Percentiles rank a stretch among this genome's conserved stretches.
phyloP scores from a whole-genome alignment of 2,329 filamentous ascomycete species.

The Colletotrichum siamense region DNA sequence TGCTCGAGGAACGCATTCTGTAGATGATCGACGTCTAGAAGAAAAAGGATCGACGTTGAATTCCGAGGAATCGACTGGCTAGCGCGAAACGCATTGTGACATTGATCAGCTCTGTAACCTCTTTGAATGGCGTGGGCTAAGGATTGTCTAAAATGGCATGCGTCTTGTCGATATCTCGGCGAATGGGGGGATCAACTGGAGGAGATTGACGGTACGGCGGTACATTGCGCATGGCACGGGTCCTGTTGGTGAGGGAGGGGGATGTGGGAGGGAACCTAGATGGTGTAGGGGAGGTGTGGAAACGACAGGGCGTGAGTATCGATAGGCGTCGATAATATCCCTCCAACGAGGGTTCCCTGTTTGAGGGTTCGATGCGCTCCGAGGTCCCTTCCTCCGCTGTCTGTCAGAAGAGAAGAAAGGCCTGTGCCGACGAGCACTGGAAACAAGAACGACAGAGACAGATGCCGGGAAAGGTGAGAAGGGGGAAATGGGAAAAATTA shows the following conservation, averaged over 20 bases:
- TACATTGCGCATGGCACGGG: not conserved
- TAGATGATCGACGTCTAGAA: not conserved
- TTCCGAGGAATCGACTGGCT: not conserved
- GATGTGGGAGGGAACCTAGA: not conserved
- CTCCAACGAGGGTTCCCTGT: conserved; percentile 8
- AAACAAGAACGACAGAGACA: not conserved
- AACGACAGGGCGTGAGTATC: not conserved
- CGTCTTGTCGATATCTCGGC: not conserved
- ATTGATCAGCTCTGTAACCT: not conserved
- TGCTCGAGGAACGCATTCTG: not conserved
- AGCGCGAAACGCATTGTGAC: not conserved
- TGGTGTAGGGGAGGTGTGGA: not conserved
- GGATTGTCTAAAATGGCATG: not conserved
- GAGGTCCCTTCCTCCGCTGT: not conserved
- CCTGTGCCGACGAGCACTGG: not conserved
- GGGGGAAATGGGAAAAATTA: not conserved
- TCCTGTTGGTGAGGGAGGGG: not conserved
- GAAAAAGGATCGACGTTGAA: not conserved
- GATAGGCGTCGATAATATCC: conserved; percentile 5
- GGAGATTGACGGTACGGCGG: not conserved
- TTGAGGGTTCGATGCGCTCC: not conserved
- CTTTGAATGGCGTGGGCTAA: not conserved
- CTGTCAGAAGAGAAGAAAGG: not conserved
- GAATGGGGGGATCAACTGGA: not conserved
- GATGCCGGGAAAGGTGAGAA: not conserved